Base-by-base conservation (phyloP, 1,139 yeast genomes). In the Kurtzmaniella quercitrusa region DNA sequence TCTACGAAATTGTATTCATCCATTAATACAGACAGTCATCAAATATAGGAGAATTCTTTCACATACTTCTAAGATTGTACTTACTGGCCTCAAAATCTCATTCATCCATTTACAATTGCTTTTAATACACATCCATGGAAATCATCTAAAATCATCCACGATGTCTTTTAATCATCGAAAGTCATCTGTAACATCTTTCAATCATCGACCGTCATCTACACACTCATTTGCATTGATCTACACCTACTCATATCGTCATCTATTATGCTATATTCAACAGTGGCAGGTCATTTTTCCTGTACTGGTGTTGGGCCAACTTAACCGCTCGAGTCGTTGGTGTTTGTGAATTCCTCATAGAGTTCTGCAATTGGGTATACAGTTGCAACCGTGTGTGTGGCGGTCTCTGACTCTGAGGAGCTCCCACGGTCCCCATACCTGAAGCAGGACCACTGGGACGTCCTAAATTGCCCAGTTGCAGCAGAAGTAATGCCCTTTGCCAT, bases 401-500 rank as follows among this genome's bases (percentile, higher is more conserved):
- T 34, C 66, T 39, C 18, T 34, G 40, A 11, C 38, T 15, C 11
- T 41, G 43, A 17, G 44, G 25, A n/a, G 23, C 37, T 18, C 34
- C 19, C 15, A 8, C 27, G 17, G 11, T 25, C 17, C n/a, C n/a
- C n/a, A n/a, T n/a, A n/a, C n/a, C n/a, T n/a, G 31, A 21, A 29
- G 11, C 36, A 14, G 18, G 18, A 14, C 6, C 11, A 16, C 14
- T 31, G 11, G 16, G 16, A 31, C 36, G 18, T 3, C 16, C 36
- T 10, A 31, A 23, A 15, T 21, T 37, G 23, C 27, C 17, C 38
- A 36, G 38, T 15, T 19, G 16, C 38, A 36, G 38, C 40, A 48
- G 47, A 11, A 66, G 43, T 21, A 67, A 52, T 2, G 77, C 77
- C 17, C 70, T 75, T 46, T 68, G 76, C 78, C 78, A 73, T 19